These are phyloP conservation scores for Phytophthora melonis DNA, from an alignment of 352 stramenopile species.

Conservation along the genomic window DNA sequence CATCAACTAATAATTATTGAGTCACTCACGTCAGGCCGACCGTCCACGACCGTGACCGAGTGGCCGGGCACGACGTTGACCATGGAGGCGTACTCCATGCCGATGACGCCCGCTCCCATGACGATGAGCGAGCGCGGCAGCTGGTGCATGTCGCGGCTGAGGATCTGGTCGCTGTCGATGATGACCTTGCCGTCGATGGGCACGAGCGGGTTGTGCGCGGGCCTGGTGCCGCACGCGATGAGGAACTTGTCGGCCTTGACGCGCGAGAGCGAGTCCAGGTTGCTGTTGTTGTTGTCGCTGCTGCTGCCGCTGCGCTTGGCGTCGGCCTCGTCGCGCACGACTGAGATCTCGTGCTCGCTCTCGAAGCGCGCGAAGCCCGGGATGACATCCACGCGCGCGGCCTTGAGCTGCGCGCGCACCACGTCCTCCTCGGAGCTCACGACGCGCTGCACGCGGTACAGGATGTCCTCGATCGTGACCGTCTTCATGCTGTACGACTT, in stretches of 20 bases:
- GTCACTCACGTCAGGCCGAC: conserved; percentile 63
- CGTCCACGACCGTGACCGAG: conserved; percentile 89
- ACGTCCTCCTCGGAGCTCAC: conserved; percentile 83
- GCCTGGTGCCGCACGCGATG: conserved; percentile 87
- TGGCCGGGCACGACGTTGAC: conserved; percentile 90
- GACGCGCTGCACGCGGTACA: conserved; percentile 84
- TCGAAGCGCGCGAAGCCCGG: conserved; percentile 80
- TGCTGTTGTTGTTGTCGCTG: conserved; percentile 27
- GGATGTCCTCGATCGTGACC: conserved; percentile 86
- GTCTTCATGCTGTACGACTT: conserved; percentile 88
- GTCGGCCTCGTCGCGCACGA: conserved; percentile 49
- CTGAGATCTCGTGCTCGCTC: conserved; percentile 79
- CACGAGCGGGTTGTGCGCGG: conserved; percentile 78
- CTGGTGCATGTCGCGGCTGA: conserved; percentile 70
- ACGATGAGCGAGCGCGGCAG: conserved; percentile 84
- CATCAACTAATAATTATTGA: not conserved
- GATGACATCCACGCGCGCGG: conserved; percentile 77
- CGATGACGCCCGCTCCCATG: conserved; percentile 87
- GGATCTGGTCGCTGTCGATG: conserved; percentile 87
- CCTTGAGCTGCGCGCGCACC: conserved; percentile 85
- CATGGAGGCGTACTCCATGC: conserved; percentile 94
- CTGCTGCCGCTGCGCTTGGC: conserved; percentile 10
- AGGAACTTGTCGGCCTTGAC: conserved; percentile 83
- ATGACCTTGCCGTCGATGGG: conserved; percentile 87
- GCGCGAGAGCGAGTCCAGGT: conserved; percentile 47